These are phyloP conservation scores for Phytopythium aichiense DNA, from an alignment of 352 stramenopile species.

Conservation along the genomic window DNA sequence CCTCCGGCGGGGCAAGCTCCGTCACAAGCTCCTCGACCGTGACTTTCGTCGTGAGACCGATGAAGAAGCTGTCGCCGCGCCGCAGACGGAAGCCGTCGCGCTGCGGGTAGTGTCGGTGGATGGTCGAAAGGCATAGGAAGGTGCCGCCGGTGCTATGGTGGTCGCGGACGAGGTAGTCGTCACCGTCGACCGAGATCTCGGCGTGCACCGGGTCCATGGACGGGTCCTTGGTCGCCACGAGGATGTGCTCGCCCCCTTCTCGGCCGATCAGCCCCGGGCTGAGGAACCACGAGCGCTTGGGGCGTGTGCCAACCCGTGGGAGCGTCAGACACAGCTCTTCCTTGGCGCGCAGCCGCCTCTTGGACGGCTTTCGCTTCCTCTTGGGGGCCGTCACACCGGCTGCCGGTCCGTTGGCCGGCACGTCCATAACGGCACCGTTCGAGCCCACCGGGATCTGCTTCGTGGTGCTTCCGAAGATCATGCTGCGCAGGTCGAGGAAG, in stretches of 20 bases:
- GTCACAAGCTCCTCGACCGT: conserved; percentile 25
- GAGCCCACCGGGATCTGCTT: neutral
- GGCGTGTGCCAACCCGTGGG: conserved; percentile 23
- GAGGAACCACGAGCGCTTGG: conserved; percentile 62
- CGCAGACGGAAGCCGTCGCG: conserved; percentile 63
- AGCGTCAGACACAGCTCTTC: conserved; percentile 61
- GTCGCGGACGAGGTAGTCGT: conserved; percentile 64
- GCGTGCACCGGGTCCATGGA: conserved; percentile 68
- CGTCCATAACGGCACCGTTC: neutral
- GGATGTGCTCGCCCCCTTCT: conserved; percentile 40
- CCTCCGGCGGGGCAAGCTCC: neutral
- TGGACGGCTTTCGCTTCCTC: neutral
- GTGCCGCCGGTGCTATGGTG: conserved; percentile 40
- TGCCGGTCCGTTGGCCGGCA: neutral
- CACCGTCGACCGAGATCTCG: conserved; percentile 45
- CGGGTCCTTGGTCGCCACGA: conserved; percentile 49
- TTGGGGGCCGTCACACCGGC: neutral
- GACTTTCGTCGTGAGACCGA: conserved; percentile 31
- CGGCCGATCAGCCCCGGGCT: conserved; percentile 51
- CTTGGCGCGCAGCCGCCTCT: conserved; percentile 30
- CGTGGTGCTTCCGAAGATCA: conserved; percentile 1
- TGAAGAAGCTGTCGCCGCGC: conserved; percentile 39
- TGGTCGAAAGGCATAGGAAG: conserved; percentile 71
- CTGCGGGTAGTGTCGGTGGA: conserved; percentile 60
- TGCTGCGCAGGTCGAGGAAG: conserved; percentile 3